Evolutionary conservation across 2,329 filamentous ascomycete species (phyloP).

Genomic region (Microsporum audouinii): DNA sequence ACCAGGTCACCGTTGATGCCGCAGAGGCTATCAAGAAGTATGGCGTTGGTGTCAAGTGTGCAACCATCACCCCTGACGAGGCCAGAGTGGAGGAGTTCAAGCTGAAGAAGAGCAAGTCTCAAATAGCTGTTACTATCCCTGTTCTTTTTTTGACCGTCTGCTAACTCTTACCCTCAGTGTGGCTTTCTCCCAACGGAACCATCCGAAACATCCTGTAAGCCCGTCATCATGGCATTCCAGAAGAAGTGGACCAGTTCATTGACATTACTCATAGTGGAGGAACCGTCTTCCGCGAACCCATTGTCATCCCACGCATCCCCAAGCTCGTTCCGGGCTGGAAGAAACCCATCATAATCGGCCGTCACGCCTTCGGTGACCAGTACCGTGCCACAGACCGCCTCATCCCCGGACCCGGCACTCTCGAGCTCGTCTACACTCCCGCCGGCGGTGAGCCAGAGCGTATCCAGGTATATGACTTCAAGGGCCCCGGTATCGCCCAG

Average conservation of each 20-base stretch:
- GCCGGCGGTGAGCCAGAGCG: constrained; percentile 61
- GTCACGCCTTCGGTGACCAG: constrained; percentile 96
- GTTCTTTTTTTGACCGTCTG: background rate
- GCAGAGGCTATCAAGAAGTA: constrained; percentile 99
- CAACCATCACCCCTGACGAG: constrained; percentile 97
- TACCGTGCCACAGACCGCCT: constrained; percentile 93
- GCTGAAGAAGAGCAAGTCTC: constrained; percentile 80
- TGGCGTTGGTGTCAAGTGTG: constrained; percentile 96
- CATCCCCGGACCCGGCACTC: constrained; percentile 68
- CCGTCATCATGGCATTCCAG: background rate
- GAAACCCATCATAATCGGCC: constrained; percentile 97
- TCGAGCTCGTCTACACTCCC: constrained; percentile 92
- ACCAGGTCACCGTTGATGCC: constrained; percentile 88
- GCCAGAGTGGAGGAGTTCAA: constrained; percentile 94
- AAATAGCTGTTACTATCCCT: background rate
- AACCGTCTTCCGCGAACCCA: constrained; percentile 97
- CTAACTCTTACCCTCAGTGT: constrained; percentile 51
- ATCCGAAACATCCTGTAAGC: constrained; percentile 52
- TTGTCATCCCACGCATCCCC: constrained; percentile 87
- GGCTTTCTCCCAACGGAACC: constrained; percentile 93
- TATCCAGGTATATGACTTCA: constrained; percentile 85
- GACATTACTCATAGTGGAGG: constrained; percentile 49
- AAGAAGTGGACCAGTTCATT: background rate
- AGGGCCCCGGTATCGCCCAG: constrained; percentile 69
- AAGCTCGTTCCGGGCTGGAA: constrained; percentile 94